Conservation (phyloP, 192 early-diverging fungal genomes). For the Coemansia asiatica region DNA sequence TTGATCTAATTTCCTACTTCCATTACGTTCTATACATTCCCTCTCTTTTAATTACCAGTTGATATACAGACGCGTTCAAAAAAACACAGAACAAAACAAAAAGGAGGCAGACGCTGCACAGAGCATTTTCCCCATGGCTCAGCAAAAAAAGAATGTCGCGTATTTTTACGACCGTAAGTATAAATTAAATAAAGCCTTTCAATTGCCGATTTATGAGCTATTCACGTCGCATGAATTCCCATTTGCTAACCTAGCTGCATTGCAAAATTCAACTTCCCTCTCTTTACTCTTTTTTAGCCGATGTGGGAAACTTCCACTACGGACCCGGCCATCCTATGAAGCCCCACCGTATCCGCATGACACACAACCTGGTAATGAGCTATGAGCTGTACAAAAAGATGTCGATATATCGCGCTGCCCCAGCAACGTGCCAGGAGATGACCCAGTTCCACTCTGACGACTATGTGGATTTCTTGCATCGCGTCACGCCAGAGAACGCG, state of each 20-base stretch:
- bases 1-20: not conserved
- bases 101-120: not conserved
- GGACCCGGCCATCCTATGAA: conserved; percentile 98
- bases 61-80: not conserved
- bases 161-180: conserved; percentile 57
- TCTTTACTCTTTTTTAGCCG: conserved; percentile 27
- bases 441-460: conserved; percentile 94
- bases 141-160: conserved; percentile 50
- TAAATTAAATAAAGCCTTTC: not conserved
- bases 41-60: not conserved
- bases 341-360: conserved; percentile 93
- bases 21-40: too few species aligned
- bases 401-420: conserved; percentile 77
- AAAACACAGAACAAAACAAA: not conserved
- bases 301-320: conserved; percentile 86
- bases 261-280: too few species aligned
- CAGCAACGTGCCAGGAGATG: conserved; percentile 90
- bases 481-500: conserved; percentile 76
- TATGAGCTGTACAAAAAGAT: conserved; percentile 97
- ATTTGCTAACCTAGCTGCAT: not conserved
- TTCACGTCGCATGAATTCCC: not conserved
- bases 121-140: conserved; percentile 12
- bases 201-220: not conserved
- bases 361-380: conserved; percentile 92
- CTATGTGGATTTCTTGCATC: conserved; percentile 89